Evolutionary conservation across 129 eudicot genomes (phyloP), one percentile per base, ranked within the genome.

Genomic region (Chrysanthemum seticuspe): DNA sequence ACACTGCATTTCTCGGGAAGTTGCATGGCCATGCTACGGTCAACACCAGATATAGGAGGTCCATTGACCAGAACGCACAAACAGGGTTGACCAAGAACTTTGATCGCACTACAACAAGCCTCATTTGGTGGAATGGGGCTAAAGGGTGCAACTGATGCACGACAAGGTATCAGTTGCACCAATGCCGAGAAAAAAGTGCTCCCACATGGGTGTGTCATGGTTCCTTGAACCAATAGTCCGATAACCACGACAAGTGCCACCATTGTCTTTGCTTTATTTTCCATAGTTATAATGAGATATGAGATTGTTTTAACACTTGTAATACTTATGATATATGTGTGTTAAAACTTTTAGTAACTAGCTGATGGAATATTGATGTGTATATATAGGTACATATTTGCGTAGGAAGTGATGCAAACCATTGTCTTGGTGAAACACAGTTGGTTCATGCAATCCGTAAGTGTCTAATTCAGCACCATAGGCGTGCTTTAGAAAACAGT

Each of bases 31-130:
- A 90, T 86, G 87, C 69, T 79, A 14, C 97, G 96, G 68, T 95
- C 97, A 14, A 95, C 97, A 5, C 99, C 99, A 6, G 97, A 81
- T 40, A 95, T 90, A 2, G 97, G 99, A 69, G 99, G 99, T 62
- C 99, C 99, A 45, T 85, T 95, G 34, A 91, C 82, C 40, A 95
- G 90, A 57, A 90, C 91, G 60, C 99, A 95, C 60, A 95, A 77
- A 76, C 99, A 95, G 52, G 96, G 91, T 80, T 95, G 97, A 8
- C 96, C 99, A 14, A 95, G 87, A 53, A 86, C 80, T 76, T 77
- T 95, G 82, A 95, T 45, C 6, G 97, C 87, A 21, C 70, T 84
- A 58, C 99, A 95, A 77, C 99, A 95, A 23, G 96, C 83, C 64
- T 85, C 91, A 29, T 74, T 84, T 12, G 99, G 99, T 2, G 91